Evolutionary conservation across 345 rosid genomes (phyloP).

Genomic region (Hibiscus trionum): DNA sequence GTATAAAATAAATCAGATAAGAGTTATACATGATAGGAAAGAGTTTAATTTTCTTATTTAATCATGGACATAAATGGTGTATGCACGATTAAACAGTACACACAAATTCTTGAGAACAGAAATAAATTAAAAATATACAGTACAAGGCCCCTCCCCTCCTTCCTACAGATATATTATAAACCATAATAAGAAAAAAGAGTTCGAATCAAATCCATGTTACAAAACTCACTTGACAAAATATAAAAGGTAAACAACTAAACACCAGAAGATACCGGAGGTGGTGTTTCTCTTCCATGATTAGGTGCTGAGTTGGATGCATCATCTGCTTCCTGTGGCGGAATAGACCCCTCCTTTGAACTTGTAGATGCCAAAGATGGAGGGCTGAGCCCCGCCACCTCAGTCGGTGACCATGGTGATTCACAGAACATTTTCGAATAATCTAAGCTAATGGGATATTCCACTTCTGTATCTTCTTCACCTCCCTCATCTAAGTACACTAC

Average conservation of each 20-base stretch:
- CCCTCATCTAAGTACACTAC: conserved; percentile 85
- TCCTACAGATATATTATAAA: not conserved
- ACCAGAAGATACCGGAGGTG: conserved; percentile 13
- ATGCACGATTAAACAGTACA: conserved; percentile 2
- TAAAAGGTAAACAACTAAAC: not conserved
- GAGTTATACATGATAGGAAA: no score
- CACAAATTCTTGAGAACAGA: not conserved
- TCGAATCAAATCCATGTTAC: not conserved
- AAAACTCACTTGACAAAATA: not conserved
- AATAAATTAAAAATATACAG: not conserved
- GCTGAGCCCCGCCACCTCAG: not conserved
- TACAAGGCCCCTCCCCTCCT: not conserved
- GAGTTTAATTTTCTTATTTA: conserved; percentile 14
- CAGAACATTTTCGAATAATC: conserved; percentile 35
- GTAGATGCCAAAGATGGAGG: conserved; percentile 3
- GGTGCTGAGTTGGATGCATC: conserved; percentile 5
- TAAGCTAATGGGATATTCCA: conserved; percentile 38
- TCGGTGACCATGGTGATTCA: conserved; percentile 37
- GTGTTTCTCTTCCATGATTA: not conserved
- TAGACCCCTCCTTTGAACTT: conserved; percentile 21
- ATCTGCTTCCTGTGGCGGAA: conserved; percentile 10
- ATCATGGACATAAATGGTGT: not conserved
- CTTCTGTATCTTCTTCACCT: conserved; percentile 69
- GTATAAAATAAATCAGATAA: no score
- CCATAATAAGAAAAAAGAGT: not conserved